Evolutionary conservation across 2,329 filamentous ascomycete species (phyloP), one percentile per base, ranked within the genome.

Genomic region (Colletotrichum magnum): DNA sequence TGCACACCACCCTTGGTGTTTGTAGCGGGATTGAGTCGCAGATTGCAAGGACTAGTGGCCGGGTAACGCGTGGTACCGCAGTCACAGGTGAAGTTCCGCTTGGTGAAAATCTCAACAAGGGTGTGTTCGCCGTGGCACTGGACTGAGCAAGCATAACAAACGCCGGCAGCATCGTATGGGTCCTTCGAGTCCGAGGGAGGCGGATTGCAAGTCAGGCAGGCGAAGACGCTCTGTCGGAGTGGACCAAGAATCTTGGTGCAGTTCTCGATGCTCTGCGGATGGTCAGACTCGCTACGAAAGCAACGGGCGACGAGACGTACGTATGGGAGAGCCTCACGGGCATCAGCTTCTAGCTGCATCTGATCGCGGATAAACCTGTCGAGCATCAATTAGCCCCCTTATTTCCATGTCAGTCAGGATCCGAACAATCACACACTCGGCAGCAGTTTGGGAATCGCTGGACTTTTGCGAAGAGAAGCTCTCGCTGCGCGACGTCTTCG

Each of bases 131-230:
- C 95, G 77, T 99, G 96, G 78, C 96, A 99, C 74, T 95, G 93
- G 68, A 99, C 94, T 6, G 95, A 98, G 83, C 96, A 99, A 24
- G 95, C 93, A 77, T 99, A 99, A 85, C 96, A 99, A 65, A 99
- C 89, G 28, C 93, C 96, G 3, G 95, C 96, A 6, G 92, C 86
- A 7, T 84, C 88, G 78, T 92, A 93, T 1, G 90, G 83, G 58
- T 91, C 90, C 51, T 87, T 84, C 1, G 86, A 77, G 52, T 88
- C 87, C 3, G 85, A 75, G 1, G 94, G 93, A 9, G 93, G 89
- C 9, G 96, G 94, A 71, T 94, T 97, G 84, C 96, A 99, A 12
- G 95, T 98, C 53, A 98, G 82, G 75, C 96, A 99, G 51, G 96
- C 94, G 76, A 97, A 99, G 21, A 98, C 88, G 53, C 87, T 93